Base-by-base conservation (phyloP, 2,329 filamentous ascomycete genomes). In the Beauveria sp. region DNA sequence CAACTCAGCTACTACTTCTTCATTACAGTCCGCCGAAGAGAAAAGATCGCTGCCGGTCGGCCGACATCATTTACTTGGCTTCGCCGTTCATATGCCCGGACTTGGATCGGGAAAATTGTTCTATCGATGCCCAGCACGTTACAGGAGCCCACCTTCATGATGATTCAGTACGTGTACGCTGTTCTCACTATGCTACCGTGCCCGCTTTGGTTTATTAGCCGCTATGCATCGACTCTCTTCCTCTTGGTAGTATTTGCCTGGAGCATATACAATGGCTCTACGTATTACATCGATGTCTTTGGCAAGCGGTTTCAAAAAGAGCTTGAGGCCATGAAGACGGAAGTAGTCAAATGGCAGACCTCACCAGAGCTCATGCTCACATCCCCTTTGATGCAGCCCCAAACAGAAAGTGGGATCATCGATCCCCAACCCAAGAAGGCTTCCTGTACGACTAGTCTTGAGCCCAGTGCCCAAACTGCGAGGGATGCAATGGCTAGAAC, bases 31-130 rank as follows among this genome's bases (percentile, higher is more conserved):
- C 90, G 95, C 49, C 89, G 93, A n/a, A 86, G 90, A 60, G 92
- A 96, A 62, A 93, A 98, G 79, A 99, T 99, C 70, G 92, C 91
- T 8, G 95, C 95, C 18, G 95, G 95, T 16, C 88, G 93, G 3
- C 95, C 93, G 5, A 99, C 95, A 1, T 96, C 92, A 16, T 99
- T 97, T 74, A 99, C 95, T 56, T 99, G 95, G 95, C 83, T 99
- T 58, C 90, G 93, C 63, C 88, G 86, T 68, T 96, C 91, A 1
- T 99, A 98, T 75, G 86, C 89, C 55, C 95, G 92, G 70, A 89
- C 87, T 3, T 93, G 88, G 86, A 88, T 99, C 65, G 96, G 95
- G 59, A 90, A 87, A 69, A 70, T 96, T 61, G 93, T 99, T 40
- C 81, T 97, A 22, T 83, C 85, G 8, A 84, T 96, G 3, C 93